Base-by-base conservation (phyloP, 108 stramenopile species). In the Cyclotella choctawhatcheeana region DNA sequence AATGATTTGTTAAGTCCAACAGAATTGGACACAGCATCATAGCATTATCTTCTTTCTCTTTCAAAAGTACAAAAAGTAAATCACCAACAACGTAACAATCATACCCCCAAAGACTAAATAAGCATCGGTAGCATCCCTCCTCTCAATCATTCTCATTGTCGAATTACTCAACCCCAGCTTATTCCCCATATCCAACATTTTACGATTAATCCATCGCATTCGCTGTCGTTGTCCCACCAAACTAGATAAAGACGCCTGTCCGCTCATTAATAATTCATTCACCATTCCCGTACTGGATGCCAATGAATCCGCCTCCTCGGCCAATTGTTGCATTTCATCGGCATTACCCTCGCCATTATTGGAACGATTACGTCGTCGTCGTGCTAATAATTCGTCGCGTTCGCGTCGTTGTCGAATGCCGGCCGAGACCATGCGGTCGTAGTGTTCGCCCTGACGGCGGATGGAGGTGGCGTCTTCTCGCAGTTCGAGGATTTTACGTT, bases 61-160 rank as follows among this genome's bases (percentile, higher is more conserved):
- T 74, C 60, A 73, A 62, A 93, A 87, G 78, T 88, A 93, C 18
- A 86, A 75, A 62, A 93, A 84, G 77, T 93, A 93, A 52, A 93
- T 87, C 21, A 86, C 86, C 71, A 93, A 69, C 51, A 81, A 64
- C 1, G 93, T 93, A 35, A 91, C 73, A 13, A 91, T 74, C 86
- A 86, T 88, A 2, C 90, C 88, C 17, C 77, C 93, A 44, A 89
- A 76, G n/a, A 93, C 93, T 44, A 93, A 78, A 69, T 93, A 93
- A 8, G 88, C 88, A 86, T 93, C 93, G n/a, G 90, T 90, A 14
- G 89, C 84, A 66, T 93, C 93, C 66, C 93, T 75, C 59, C 88
- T 86, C 64, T 93, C 93, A 82, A 93, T 89, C 63, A 93, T 88
- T 53, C 84, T 83, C 93, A 93, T 91, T 14, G 90, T 93, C 16